Percentiles rank a stretch among this genome's conserved stretches.
phyloP scores from a whole-genome alignment of 2,329 filamentous ascomycete species.

The Neopestalotiopsis sp. region DNA sequence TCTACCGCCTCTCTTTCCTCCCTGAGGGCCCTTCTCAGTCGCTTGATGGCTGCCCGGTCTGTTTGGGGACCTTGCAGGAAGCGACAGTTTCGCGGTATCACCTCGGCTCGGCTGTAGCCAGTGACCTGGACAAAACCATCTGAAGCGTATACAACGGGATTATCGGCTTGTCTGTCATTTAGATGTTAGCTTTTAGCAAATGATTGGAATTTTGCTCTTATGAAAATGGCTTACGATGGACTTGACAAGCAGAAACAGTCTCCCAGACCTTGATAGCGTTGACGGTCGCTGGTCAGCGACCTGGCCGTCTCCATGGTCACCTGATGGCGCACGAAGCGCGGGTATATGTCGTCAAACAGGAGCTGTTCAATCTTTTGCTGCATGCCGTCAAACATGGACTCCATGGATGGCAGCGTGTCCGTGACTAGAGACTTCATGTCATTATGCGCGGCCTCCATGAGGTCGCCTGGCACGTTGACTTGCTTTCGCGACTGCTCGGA shows the following conservation, averaged over 20 bases:
- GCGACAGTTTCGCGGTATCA: conserved; percentile 53
- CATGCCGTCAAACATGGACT: conserved; percentile 45
- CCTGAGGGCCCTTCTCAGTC: conserved; percentile 43
- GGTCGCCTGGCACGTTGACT: conserved; percentile 35
- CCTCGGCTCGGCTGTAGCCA: conserved; percentile 50
- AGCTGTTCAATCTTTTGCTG: conserved; percentile 47
- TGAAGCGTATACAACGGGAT: conserved; percentile 53
- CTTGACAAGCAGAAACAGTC: conserved; percentile 53
- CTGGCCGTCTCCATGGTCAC: conserved; percentile 45
- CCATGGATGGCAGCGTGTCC: conserved; percentile 41
- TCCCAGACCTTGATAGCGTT: conserved; percentile 46
- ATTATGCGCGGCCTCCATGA: conserved; percentile 35
- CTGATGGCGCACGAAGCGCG: conserved; percentile 56
- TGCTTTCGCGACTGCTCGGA: conserved; percentile 23
- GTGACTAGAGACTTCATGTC: conserved; percentile 35
- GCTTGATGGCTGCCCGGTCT: conserved; percentile 41
- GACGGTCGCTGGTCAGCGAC: conserved; percentile 33
- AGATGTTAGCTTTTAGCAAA: background rate
- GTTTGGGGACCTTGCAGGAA: conserved; percentile 52
- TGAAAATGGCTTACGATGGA: conserved; percentile 30
- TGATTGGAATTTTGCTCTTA: background rate
- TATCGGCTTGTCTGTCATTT: conserved; percentile 41
- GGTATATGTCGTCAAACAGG: conserved; percentile 52
- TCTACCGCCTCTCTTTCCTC: conserved; percentile 23
- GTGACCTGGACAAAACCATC: conserved; percentile 55